Base-by-base conservation (phyloP, 768 basidiomycete species). In the Cubamyces lactineus region DNA sequence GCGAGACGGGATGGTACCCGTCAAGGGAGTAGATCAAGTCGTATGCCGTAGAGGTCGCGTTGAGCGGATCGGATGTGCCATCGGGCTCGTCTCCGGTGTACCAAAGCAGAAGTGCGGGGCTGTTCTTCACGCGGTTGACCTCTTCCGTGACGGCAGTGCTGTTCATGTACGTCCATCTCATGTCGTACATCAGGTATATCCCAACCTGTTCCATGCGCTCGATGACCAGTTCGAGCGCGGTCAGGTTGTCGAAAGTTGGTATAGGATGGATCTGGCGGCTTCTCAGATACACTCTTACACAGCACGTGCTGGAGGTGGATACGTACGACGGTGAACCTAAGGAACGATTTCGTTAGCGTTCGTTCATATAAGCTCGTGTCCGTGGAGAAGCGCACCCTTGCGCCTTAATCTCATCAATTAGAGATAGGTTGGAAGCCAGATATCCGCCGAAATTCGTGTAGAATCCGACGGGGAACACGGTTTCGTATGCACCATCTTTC, bases 121-220 rank as follows among this genome's bases (percentile, higher is more conserved):
- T 80, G 38, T 81, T 78, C 67, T 88, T 89, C 74, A 92, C 80
- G 40, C 74, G 74, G 61, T 86, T 85, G 19, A 93, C 90, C 75
- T 94, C 83, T 57, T 84, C 81, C 1, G 79, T 83, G 26, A 92
- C 86, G 1, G 82, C 78, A 6, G 84, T 80, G 8, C 74, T 65
- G 71, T 92, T 86, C 80, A 80, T 83, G 75, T 91, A 92, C 5
- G 82, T 83, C 82, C 53, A 77, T 51, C 90, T 81, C 90, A 93
- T 92, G 70, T 92, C 89, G 65, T 93, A 94, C 85, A 92, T 91
- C 57, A 92, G 79, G 68, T 88, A 93, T 3, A 85, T 63, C 0
- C 82, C 84, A 0, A 86, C 84, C 62, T 87, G 81, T 71, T 91
- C 84, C 87, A 92, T 90, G 45, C 80, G 76, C 67, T 91, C 86